phyloP scores from a whole-genome alignment of 768 basidiomycete species.

The Mrakia blollopis region DNA sequence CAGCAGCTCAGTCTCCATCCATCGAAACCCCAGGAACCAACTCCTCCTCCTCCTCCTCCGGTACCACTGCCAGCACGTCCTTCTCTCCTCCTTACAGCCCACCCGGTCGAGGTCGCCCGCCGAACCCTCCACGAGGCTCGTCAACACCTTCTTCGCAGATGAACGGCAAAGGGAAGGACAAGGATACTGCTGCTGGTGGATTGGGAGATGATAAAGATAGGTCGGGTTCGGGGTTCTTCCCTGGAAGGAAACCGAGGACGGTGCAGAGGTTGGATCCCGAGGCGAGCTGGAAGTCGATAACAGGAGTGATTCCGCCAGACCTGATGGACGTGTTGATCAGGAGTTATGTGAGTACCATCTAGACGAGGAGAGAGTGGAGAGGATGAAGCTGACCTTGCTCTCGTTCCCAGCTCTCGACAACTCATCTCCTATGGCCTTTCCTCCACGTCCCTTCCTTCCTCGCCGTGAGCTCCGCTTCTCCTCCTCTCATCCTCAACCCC shows the following conservation, averaged over 20 bases:
- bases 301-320: constrained; percentile 77
- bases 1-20: constrained; percentile 1
- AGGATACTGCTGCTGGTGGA: neutral
- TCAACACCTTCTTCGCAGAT: neutral
- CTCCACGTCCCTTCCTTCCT: constrained; percentile 86
- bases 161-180: constrained; percentile 7
- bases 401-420: constrained; percentile 73
- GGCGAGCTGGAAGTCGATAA: constrained; percentile 78
- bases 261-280: constrained; percentile 76
- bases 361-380: neutral
- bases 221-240: constrained; percentile 54
- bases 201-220: constrained; percentile 1
- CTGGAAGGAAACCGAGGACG: constrained; percentile 66
- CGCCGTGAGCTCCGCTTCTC: constrained; percentile 49
- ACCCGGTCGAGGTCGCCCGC: constrained; percentile 12
- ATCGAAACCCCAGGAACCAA: constrained; percentile 10
- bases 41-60: constrained; percentile 5
- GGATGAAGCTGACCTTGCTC: constrained; percentile 49
- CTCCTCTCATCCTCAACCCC: neutral
- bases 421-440: constrained; percentile 89
- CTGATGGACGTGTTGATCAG: constrained; percentile 80
- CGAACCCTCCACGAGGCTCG: neutral
- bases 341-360: constrained; percentile 37
- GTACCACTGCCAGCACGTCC: constrained; percentile 33
- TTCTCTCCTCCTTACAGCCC: constrained; percentile 39